These are phyloP conservation scores for Iris pallida DNA, from an alignment of 116 monocot species.

Conservation along the genomic window DNA sequence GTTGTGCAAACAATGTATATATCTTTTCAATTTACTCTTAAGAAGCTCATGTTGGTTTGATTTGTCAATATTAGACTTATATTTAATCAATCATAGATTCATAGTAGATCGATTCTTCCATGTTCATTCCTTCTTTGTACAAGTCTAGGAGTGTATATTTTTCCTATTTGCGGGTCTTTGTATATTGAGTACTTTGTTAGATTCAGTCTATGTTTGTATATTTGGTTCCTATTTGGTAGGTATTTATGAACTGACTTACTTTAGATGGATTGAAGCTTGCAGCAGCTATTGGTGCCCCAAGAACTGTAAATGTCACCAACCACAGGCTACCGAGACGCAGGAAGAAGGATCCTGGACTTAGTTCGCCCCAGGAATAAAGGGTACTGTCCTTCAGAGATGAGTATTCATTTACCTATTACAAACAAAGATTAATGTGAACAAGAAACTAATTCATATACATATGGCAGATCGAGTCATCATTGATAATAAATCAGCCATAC, in stretches of 20 bases:
- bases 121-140: too few species aligned
- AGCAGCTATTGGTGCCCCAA: constrained; percentile 81
- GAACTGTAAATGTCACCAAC: constrained; percentile 51
- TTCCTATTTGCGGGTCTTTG: too few species aligned
- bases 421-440: background rate
- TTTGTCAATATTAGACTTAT: too few species aligned
- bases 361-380: constrained; percentile 85
- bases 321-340: constrained; percentile 69
- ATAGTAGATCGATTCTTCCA: too few species aligned
- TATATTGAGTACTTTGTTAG: background rate
- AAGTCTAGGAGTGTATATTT: too few species aligned
- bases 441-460: background rate
- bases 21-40: too few species aligned
- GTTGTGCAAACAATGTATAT: too few species aligned
- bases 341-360: constrained; percentile 66
- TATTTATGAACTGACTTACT: constrained; percentile 21
- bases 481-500: background rate
- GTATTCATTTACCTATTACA: constrained; percentile 80
- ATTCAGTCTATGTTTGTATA: too few species aligned
- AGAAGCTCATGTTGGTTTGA: too few species aligned
- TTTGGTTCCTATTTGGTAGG: too few species aligned
- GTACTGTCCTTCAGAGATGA: constrained; percentile 65
- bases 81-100: too few species aligned
- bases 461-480: background rate
- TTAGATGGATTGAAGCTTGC: constrained; percentile 86